Evolutionary conservation across 371 early-diverging fungal species (phyloP).

Genomic region (Capillidium rhysosporum): DNA sequence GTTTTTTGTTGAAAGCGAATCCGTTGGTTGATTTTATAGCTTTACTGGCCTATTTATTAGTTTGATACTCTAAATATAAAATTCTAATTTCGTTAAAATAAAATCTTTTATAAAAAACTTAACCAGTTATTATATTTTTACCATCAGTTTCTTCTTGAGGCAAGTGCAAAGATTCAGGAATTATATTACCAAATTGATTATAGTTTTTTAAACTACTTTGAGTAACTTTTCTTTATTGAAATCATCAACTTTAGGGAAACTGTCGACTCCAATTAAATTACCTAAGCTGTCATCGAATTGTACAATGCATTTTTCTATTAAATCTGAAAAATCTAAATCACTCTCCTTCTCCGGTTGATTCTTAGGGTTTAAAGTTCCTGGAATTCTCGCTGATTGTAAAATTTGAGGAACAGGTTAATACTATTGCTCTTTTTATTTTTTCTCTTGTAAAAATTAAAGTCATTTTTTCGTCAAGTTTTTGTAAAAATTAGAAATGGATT

Average conservation of each 20-base stretch:
- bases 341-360: conserved; percentile 18
- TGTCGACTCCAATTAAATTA: conserved; percentile 77
- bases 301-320: conserved; percentile 56
- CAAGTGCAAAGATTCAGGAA: conserved; percentile 68
- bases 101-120: conserved; percentile 7
- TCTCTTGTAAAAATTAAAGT: not conserved
- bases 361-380: not conserved
- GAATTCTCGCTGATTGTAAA: not conserved
- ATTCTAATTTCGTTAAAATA: conserved; percentile 26
- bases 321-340: conserved; percentile 76
- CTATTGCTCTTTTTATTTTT: not conserved
- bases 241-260: conserved; percentile 75
- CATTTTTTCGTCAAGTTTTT: not conserved
- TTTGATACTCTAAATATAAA: conserved; percentile 84
- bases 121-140: conserved; percentile 64
- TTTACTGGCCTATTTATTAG: conserved; percentile 57
- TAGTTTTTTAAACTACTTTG: conserved; percentile 57
- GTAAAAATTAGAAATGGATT: no score
- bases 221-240: conserved; percentile 69
- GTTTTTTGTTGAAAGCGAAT: conserved; percentile 59
- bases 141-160: conserved; percentile 55
- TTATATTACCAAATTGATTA: conserved; percentile 55
- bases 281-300: conserved; percentile 53
- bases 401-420: not conserved
- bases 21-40: conserved; percentile 65